phyloP scores from a whole-genome alignment of 202 grass and related monocot genomes.

The Carex arenaria region DNA sequence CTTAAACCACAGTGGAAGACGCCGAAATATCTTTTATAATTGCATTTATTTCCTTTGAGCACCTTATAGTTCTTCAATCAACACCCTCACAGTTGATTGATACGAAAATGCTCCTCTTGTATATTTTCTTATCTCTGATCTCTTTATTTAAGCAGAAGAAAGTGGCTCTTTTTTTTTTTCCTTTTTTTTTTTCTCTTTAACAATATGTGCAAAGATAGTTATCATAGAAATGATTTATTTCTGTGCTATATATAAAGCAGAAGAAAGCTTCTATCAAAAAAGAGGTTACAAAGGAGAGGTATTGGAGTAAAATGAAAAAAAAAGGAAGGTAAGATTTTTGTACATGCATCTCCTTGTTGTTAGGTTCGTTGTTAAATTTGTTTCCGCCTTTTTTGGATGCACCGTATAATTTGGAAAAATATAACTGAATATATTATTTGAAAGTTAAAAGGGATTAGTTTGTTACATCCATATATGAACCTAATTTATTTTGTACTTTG shows the following conservation, averaged over 20 bases:
- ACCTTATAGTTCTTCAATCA: neutral
- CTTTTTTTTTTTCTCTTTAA: neutral
- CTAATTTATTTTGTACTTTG: neutral
- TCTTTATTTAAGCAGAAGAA: neutral
- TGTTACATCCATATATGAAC: neutral
- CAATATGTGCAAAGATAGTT: neutral
- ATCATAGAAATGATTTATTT: neutral
- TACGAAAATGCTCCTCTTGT: neutral
- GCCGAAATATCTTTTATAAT: neutral
- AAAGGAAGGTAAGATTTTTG: neutral
- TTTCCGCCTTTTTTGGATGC: neutral
- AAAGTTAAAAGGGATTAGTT: neutral
- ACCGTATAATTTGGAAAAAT: neutral
- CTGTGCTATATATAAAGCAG: neutral
- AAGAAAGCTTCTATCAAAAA: neutral
- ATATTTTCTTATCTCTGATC: neutral
- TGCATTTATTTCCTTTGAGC: neutral
- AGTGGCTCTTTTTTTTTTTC: neutral
- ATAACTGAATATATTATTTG: neutral
- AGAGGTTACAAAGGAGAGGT: neutral
- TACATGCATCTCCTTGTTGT: neutral
- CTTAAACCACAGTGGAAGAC: neutral
- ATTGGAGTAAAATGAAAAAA: neutral
- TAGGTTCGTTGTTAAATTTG: neutral
- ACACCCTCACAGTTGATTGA: neutral